These are phyloP conservation scores for Pisolithus tinctorius DNA, from an alignment of 768 basidiomycete genomes.

Conservation along the genomic window DNA sequence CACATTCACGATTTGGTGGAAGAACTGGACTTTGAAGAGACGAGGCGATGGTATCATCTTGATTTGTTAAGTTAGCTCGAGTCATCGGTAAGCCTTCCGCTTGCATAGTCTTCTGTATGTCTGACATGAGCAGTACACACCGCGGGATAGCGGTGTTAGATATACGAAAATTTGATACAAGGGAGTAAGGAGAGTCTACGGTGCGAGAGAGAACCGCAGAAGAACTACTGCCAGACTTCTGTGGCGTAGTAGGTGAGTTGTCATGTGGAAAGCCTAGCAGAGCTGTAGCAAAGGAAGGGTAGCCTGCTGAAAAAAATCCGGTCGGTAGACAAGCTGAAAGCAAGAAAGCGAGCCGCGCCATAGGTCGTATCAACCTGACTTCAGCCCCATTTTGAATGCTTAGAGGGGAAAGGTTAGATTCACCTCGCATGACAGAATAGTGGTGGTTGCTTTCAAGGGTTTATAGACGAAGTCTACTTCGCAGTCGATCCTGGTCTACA, in stretches of 20 bases:
- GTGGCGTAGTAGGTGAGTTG: too few species aligned
- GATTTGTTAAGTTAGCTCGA: too few species aligned
- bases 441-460: too few species aligned
- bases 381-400: background rate
- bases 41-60: too few species aligned
- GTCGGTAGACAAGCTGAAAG: background rate
- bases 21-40: too few species aligned
- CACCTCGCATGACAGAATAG: too few species aligned
- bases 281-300: background rate
- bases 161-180: conserved; percentile 1
- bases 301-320: background rate
- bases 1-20: background rate
- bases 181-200: conserved; percentile 1
- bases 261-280: background rate
- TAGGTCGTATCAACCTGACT: background rate
- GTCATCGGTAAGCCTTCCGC: background rate
- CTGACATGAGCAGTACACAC: background rate
- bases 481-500: too few species aligned
- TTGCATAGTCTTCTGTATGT: background rate
- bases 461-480: too few species aligned
- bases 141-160: background rate
- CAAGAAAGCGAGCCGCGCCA: background rate
- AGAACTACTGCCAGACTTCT: background rate
- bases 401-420: too few species aligned
- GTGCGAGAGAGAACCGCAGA: conserved; percentile 5